Conservation (phyloP, 2,329 filamentous ascomycete genomes). For the Colletotrichum karsti region DNA sequence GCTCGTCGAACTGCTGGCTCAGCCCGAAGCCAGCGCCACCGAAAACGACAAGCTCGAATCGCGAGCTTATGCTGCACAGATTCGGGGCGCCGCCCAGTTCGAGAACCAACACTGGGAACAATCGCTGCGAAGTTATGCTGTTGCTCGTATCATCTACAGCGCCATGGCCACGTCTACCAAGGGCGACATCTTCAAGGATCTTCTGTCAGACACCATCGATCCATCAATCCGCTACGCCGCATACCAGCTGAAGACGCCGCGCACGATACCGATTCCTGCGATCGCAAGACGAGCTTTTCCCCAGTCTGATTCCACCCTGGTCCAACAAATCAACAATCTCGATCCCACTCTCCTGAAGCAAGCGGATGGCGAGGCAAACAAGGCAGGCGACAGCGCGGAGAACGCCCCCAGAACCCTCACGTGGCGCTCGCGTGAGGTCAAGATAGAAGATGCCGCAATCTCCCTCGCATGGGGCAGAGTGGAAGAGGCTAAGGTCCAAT, state of each 20-base stretch:
- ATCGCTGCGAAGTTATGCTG: slow-evolving; percentile 79
- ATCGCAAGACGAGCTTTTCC: slow-evolving; percentile 86
- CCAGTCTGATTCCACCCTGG: slow-evolving; percentile 66
- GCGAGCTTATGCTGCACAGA: slow-evolving; percentile 80
- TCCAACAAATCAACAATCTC: slow-evolving; percentile 73
- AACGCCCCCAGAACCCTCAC: slow-evolving; percentile 77
- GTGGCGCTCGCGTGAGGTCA: slow-evolving; percentile 87
- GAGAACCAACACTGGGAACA: slow-evolving; percentile 88
- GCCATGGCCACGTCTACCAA: slow-evolving; percentile 73
- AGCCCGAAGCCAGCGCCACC: slow-evolving; percentile 69
- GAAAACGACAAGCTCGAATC: slow-evolving; percentile 83
- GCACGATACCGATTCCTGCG: slow-evolving; percentile 81
- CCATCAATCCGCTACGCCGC: slow-evolving; percentile 94
- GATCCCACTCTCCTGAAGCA: slow-evolving; percentile 75
- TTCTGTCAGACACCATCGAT: slow-evolving; percentile 86
- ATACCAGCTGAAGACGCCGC: slow-evolving; percentile 88
- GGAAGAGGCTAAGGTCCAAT: slow-evolving; percentile 56
- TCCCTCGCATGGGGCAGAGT: slow-evolving; percentile 83
- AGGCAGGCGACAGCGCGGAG: slow-evolving; percentile 57
- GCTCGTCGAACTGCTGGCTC: slow-evolving; percentile 72
- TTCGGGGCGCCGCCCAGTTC: slow-evolving; percentile 81
- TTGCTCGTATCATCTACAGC: slow-evolving; percentile 83
- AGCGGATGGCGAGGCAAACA: slow-evolving; percentile 55
- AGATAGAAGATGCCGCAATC: slow-evolving; percentile 92
- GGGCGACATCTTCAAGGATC: slow-evolving; percentile 84